These are phyloP conservation scores for Tetrahymena elliotti DNA, from an alignment of 73 alveolate species.

Conservation along the genomic window DNA sequence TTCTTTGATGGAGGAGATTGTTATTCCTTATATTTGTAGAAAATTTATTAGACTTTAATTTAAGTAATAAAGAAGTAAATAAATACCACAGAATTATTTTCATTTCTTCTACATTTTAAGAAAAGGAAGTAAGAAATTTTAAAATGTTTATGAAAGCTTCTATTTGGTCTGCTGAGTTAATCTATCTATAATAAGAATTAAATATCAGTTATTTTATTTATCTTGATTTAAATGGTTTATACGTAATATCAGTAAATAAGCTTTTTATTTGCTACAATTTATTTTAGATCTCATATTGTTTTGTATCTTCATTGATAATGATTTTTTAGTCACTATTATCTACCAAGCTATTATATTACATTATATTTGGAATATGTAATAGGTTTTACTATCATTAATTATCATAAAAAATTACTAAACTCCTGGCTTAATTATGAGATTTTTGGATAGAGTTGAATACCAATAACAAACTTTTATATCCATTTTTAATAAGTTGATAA, in stretches of 20 bases:
- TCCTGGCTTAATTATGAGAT: background rate
- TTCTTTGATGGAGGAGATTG: background rate
- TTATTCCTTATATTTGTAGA: background rate
- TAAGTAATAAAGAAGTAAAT: too few species aligned
- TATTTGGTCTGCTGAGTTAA: background rate
- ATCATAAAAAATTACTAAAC: background rate
- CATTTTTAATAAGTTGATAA: background rate
- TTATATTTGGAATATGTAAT: background rate
- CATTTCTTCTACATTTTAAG: background rate
- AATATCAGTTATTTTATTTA: background rate
- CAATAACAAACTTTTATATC: background rate
- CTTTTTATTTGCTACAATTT: background rate
- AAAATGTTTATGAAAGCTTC: background rate
- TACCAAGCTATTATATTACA: background rate
- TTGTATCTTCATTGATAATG: background rate
- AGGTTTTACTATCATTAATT: background rate
- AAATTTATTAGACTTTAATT: background rate
- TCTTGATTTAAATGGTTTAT: background rate
- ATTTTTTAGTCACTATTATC: background rate
- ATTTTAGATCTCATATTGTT: background rate
- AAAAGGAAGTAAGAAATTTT: background rate
- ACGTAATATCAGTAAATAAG: background rate
- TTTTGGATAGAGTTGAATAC: background rate
- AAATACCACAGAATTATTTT: background rate
- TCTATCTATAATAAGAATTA: background rate